Evolutionary conservation across 1,284 basidiomycete species (phyloP).

Genomic region (Ganoderma resinaceum): DNA sequence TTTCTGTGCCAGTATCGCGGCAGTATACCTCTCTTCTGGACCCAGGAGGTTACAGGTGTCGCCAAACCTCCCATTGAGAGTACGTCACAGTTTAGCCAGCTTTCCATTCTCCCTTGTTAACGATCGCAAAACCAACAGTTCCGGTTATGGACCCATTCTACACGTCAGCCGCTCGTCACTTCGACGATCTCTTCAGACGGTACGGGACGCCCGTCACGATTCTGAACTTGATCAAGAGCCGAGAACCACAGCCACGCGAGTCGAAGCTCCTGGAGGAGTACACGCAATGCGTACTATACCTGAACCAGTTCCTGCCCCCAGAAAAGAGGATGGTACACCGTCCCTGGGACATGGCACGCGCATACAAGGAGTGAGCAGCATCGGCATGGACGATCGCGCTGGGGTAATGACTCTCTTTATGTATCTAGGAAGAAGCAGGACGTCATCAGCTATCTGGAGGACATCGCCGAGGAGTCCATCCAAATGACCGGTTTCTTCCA

Average conservation of each 20-base stretch:
- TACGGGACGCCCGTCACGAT: slow-evolving; percentile 94
- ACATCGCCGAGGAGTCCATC: slow-evolving; percentile 94
- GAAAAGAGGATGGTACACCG: slow-evolving; percentile 91
- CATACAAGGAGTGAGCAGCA: slow-evolving; percentile 79
- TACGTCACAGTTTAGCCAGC: slow-evolving; percentile 47
- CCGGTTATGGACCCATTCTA: slow-evolving; percentile 97
- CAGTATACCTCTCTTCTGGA: slow-evolving; percentile 97
- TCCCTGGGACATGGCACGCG: slow-evolving; percentile 96
- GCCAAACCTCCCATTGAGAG: slow-evolving; percentile 96
- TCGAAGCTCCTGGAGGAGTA: slow-evolving; percentile 95
- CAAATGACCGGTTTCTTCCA: slow-evolving; percentile 96
- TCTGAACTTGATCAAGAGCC: slow-evolving; percentile 94
- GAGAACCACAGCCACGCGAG: slow-evolving; percentile 86
- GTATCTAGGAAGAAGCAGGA: slow-evolving; percentile 86
- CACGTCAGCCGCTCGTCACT: slow-evolving; percentile 92
- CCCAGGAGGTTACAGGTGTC: slow-evolving; percentile 92
- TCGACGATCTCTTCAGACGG: slow-evolving; percentile 89
- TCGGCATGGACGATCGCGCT: neutral
- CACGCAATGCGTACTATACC: slow-evolving; percentile 89
- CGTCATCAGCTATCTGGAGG: slow-evolving; percentile 95
- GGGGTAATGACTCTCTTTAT: neutral
- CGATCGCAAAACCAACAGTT: slow-evolving; percentile 55
- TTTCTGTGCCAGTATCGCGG: slow-evolving; percentile 76
- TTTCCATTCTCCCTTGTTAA: neutral
- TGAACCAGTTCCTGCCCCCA: slow-evolving; percentile 94